A percentile compares a stretch with the other conserved stretches of the same genome.
phyloP scores from a whole-genome alignment of 768 basidiomycete genomes.

The Trametes meyenii region DNA sequence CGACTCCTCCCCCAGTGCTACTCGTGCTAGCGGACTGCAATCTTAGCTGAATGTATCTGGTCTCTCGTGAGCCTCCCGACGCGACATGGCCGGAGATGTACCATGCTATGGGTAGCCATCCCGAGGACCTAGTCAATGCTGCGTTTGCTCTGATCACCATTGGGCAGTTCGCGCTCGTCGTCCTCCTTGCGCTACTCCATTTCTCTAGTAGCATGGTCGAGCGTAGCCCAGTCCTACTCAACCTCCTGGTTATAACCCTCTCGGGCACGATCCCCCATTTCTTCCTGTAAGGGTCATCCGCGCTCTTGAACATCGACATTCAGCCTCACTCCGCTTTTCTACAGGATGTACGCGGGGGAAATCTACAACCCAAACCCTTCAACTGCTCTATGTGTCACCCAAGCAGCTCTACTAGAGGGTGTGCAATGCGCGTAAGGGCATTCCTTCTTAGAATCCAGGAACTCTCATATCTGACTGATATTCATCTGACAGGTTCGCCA shows the following conservation, averaged over 20 bases:
- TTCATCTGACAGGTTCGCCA: slow-evolving; percentile 12
- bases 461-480: slow-evolving; percentile 1
- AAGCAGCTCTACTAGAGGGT: slow-evolving; percentile 7
- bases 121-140: slow-evolving; percentile 19
- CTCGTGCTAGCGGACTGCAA: neutral
- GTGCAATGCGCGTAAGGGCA: slow-evolving; percentile 1
- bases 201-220: slow-evolving; percentile 11
- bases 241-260: slow-evolving; percentile 20
- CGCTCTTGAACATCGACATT: neutral
- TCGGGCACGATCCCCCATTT: slow-evolving; percentile 14
- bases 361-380: slow-evolving; percentile 18
- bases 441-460: neutral
- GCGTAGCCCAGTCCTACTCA: slow-evolving; percentile 19
- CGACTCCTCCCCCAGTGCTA: neutral
- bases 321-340: neutral
- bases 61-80: neutral
- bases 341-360: slow-evolving; percentile 20
- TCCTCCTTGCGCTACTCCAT: slow-evolving; percentile 20
- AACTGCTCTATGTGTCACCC: slow-evolving; percentile 9
- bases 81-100: slow-evolving; percentile 5
- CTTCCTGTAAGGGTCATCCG: slow-evolving; percentile 9
- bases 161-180: slow-evolving; percentile 21
- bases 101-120: slow-evolving; percentile 10
- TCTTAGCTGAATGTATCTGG: neutral
- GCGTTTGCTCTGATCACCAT: slow-evolving; percentile 21